Base-by-base conservation (phyloP, 129 eudicot genomes). In the Flaveria brownii region DNA sequence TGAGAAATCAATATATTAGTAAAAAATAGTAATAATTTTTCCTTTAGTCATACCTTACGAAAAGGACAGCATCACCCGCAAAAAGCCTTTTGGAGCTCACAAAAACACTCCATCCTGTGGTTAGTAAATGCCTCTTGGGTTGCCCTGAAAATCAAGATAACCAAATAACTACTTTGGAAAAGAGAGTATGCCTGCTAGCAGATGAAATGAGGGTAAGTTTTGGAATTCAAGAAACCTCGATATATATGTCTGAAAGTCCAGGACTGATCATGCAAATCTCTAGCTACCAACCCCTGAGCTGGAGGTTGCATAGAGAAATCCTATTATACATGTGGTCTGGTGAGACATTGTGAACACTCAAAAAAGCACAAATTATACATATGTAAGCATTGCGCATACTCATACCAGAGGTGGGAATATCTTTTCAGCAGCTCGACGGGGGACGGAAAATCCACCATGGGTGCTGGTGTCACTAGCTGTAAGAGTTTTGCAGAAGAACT, bases 251-350 rank as follows among this genome's bases (percentile, higher is more conserved):
- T 84, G 74, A 93, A 93, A 50, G 98, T 90, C 98, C 97, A 93
- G 25, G 92, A 55, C 77, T 93, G 98, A 80, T 91, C 92, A 82
- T 93, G 98, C 79, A 93, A 77, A 86, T 93, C 98, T 84, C 80
- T 90, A 71, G 98, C 97, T 28, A 86, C 82, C 50, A 90, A 72
- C 83, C 88, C 98, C 81, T 90, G 98, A 75, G 92, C 92, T 10
- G 98, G 98, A 77, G 97, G 97, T 93, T 93, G 97, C 97, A 93
- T 88, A 22, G 96, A 81, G 72, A 90, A 90, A 85, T 93, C 97
- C 98, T 93, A 77, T 42, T 36, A 61, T 77, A 51, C 57, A 72
- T 47, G 8, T 46, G 9, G 81, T 12, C 22, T 43, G 70, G 76
- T 88, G 63, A 87, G 86, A 70, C 82, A 45, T 30, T 13, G 5